These are phyloP conservation scores for Malus fusca DNA, from an alignment of 306 rosid genomes.

Conservation along the genomic window DNA sequence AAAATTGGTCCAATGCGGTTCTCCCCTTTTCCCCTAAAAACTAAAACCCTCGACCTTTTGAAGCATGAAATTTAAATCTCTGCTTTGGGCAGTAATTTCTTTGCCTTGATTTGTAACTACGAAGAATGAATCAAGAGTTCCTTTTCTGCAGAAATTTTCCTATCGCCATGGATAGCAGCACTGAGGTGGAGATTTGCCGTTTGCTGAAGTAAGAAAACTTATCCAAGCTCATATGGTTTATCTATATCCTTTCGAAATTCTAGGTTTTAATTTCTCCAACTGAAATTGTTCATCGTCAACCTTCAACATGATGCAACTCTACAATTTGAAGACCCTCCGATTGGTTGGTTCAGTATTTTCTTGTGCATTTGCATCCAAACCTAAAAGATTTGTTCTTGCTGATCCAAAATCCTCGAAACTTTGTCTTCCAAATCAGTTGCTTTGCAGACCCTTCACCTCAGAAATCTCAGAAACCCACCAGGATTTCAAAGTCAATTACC, in stretches of 20 bases:
- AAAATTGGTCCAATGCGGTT: too few species aligned
- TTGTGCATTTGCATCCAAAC: not conserved
- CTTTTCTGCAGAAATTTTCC: not conserved
- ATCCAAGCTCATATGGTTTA: not conserved
- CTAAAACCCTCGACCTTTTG: too few species aligned
- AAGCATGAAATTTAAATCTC: too few species aligned
- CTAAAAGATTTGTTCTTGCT: not conserved
- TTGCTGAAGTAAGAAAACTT: not conserved
- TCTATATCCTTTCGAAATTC: too few species aligned
- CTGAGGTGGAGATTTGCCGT: not conserved
- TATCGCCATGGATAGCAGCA: not conserved
- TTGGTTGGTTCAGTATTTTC: not conserved
- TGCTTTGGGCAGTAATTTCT: too few species aligned
- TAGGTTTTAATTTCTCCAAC: not conserved
- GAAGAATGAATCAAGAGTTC: not conserved
- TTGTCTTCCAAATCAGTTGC: not conserved
- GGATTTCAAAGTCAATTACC: not conserved
- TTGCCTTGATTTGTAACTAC: too few species aligned
- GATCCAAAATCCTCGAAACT: not conserved
- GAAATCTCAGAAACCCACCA: not conserved
- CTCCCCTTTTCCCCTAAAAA: too few species aligned
- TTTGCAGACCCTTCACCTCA: not conserved
- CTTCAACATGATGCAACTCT: not conserved
- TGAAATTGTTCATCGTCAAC: not conserved
- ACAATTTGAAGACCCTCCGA: not conserved